A percentile compares a stretch with the other conserved stretches of the same genome.
Conservation (phyloP, 176 grass and related monocot species). For the Urochloa ruziziensis region DNA sequence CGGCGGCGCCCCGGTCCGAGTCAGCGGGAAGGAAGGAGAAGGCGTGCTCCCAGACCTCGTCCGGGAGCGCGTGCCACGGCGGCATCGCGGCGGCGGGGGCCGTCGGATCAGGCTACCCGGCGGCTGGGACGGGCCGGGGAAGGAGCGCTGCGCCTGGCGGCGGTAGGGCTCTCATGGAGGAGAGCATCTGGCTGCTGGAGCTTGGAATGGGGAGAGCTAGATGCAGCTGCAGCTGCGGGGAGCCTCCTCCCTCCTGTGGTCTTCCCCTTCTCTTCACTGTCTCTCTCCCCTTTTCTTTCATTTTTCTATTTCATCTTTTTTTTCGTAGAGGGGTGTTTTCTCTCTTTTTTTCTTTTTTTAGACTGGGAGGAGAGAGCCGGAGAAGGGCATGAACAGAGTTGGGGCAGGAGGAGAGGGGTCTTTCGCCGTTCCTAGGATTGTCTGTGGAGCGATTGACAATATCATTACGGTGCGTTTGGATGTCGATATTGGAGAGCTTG, state of each 20-base stretch:
- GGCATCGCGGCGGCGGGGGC: slow-evolving; percentile 27
- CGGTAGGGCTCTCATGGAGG: slow-evolving; percentile 10
- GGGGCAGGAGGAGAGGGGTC: too few relatives aligned
- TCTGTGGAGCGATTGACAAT: too few relatives aligned
- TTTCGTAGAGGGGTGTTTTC: too few relatives aligned
- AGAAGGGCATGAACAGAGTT: too few relatives aligned
- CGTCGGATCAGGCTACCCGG: slow-evolving; percentile 35
- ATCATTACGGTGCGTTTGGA: too few relatives aligned
- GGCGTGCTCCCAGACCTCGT: slow-evolving; percentile 69
- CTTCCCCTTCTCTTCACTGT: not conserved
- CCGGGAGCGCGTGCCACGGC: slow-evolving; percentile 53
- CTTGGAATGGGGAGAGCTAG: not conserved
- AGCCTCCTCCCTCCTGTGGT: not conserved
- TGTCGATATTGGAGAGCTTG: too few relatives aligned
- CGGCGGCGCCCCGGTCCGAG: slow-evolving; percentile 57
- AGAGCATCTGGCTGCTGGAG: slow-evolving; percentile 30
- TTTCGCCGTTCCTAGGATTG: too few relatives aligned
- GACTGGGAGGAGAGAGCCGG: too few relatives aligned
- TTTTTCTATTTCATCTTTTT: too few relatives aligned
- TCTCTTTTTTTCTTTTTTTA: too few relatives aligned
- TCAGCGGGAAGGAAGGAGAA: slow-evolving; percentile 62
- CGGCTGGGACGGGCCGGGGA: slow-evolving; percentile 6
- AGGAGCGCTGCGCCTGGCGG: not conserved
- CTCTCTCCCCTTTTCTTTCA: not conserved
- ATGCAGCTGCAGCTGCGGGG: not conserved